Conservation (phyloP, 768 basidiomycete genomes). For the Leccinum obscurum region DNA sequence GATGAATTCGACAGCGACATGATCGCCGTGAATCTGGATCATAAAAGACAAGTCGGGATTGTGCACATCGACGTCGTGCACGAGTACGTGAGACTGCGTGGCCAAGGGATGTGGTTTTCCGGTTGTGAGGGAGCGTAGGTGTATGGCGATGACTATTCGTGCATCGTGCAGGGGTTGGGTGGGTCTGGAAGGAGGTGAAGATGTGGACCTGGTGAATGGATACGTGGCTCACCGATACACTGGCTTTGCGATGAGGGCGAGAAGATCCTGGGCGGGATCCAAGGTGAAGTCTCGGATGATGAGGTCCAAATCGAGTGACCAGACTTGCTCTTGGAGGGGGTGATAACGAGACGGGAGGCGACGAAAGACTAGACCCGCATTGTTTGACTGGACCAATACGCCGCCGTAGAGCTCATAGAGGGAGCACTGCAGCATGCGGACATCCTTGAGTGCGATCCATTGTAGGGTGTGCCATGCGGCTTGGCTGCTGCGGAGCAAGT, state of each 20-base stretch:
- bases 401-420: slow-evolving; percentile 63
- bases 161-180: slow-evolving; percentile 5
- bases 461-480: slow-evolving; percentile 40
- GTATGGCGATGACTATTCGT: slow-evolving; percentile 33
- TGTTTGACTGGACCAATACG: slow-evolving; percentile 46
- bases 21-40: slow-evolving; percentile 57
- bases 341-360: slow-evolving; percentile 51
- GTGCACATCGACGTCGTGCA: slow-evolving; percentile 21
- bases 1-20: slow-evolving; percentile 50
- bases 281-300: slow-evolving; percentile 57
- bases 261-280: slow-evolving; percentile 67
- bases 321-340: slow-evolving; percentile 45
- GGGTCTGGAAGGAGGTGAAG: slow-evolving; percentile 15
- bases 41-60: slow-evolving; percentile 36
- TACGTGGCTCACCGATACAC: slow-evolving; percentile 32
- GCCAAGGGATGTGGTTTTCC: slow-evolving; percentile 49
- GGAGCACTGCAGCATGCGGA: slow-evolving; percentile 44
- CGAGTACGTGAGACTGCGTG: slow-evolving; percentile 33
- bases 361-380: slow-evolving; percentile 39
- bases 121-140: slow-evolving; percentile 46
- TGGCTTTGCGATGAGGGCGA: slow-evolving; percentile 49
- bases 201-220: background rate
- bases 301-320: slow-evolving; percentile 42
- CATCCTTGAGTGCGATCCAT: slow-evolving; percentile 33
- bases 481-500: slow-evolving; percentile 40